Percentiles rank a stretch among this genome's conserved stretches.
Conservation (phyloP, 176 grass and related monocot genomes). For the Avena atlantica region DNA sequence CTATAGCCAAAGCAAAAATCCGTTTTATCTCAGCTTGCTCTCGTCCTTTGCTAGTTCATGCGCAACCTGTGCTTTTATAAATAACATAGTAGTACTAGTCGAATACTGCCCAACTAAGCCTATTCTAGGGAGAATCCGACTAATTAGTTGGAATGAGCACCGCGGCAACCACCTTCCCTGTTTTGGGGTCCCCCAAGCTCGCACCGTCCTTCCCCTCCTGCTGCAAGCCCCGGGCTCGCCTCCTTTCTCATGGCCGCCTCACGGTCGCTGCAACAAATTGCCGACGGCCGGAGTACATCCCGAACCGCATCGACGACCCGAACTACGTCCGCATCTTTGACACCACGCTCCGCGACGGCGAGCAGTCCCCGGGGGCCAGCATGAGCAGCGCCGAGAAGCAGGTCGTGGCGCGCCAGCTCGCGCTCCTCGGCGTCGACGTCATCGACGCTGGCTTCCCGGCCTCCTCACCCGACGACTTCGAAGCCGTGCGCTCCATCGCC, state of each 20-base stretch:
- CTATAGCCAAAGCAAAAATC: too few relatives aligned
- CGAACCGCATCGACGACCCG: conserved; percentile 65
- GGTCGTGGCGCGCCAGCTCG: conserved; percentile 72
- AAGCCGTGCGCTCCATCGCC: conserved; percentile 87
- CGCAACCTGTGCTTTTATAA: too few relatives aligned
- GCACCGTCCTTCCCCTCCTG: background rate
- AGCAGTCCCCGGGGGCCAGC: conserved; percentile 86
- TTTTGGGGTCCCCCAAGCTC: background rate
- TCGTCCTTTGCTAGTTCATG: too few relatives aligned
- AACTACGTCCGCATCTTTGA: conserved; percentile 91
- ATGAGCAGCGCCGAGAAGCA: conserved; percentile 88
- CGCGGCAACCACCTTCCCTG: background rate
- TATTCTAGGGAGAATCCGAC: background rate
- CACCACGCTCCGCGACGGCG: conserved; percentile 91
- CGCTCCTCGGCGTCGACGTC: conserved; percentile 84
- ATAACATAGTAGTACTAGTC: background rate
- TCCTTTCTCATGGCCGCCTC: conserved; percentile 19
- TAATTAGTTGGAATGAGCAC: background rate
- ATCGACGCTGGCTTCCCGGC: conserved; percentile 93
- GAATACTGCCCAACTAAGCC: background rate
- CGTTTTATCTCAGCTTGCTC: too few relatives aligned
- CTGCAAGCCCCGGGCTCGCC: background rate
- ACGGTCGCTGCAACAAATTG: background rate
- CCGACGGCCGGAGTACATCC: conserved; percentile 54
- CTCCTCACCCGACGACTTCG: conserved; percentile 81